Evolutionary conservation across 768 basidiomycete genomes (phyloP).

Genomic region (Leccinum incarnatum): DNA sequence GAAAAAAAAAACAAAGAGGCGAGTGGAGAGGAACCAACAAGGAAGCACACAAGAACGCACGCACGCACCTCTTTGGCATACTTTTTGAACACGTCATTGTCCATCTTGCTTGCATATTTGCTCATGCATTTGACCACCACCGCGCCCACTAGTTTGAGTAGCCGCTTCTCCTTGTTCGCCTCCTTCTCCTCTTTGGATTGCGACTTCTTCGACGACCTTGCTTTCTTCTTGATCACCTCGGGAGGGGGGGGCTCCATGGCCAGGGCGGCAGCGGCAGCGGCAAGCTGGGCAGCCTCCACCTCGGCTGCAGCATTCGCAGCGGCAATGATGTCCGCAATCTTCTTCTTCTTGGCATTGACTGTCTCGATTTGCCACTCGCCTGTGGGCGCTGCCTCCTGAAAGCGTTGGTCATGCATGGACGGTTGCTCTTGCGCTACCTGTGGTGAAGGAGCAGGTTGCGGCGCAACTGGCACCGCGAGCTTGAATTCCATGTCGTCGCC

Average conservation of each 20-base stretch:
- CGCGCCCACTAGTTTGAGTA: slow-evolving; percentile 80
- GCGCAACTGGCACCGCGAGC: neutral
- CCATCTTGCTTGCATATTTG: slow-evolving; percentile 75
- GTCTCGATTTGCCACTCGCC: neutral
- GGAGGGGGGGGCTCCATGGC: slow-evolving; percentile 11
- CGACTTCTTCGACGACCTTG: slow-evolving; percentile 37
- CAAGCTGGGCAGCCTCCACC: slow-evolving; percentile 32
- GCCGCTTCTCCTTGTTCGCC: slow-evolving; percentile 73
- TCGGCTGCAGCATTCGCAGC: slow-evolving; percentile 36
- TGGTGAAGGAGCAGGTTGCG: neutral
- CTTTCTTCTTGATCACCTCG: slow-evolving; percentile 24
- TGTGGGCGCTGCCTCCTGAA: neutral
- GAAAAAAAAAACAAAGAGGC: neutral
- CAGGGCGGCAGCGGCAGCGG: slow-evolving; percentile 18
- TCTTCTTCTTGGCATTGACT: slow-evolving; percentile 21
- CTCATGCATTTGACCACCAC: slow-evolving; percentile 94
- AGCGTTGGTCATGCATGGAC: neutral
- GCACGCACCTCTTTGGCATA: slow-evolving; percentile 86
- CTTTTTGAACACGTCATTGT: slow-evolving; percentile 85
- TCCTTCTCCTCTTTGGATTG: slow-evolving; percentile 58
- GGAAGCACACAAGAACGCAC: neutral
- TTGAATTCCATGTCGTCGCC: slow-evolving; percentile 25
- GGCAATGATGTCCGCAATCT: slow-evolving; percentile 42
- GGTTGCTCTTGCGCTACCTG: neutral
- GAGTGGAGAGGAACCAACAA: neutral